These are phyloP conservation scores for Trichoderma lentiforme DNA, from an alignment of 2,329 filamentous ascomycete genomes.

Conservation along the genomic window DNA sequence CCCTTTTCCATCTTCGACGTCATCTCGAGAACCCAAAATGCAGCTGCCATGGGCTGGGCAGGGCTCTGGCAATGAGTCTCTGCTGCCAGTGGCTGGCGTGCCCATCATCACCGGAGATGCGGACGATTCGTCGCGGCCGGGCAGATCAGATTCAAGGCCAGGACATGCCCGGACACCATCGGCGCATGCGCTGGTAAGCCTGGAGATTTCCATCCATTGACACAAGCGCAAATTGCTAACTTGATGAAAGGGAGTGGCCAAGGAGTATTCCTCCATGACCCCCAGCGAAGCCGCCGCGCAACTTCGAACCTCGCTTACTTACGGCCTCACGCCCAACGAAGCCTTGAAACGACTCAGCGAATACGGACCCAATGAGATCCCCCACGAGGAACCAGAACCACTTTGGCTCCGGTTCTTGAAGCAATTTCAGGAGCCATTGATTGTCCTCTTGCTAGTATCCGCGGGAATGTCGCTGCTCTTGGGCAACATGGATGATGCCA, in stretches of 20 bases:
- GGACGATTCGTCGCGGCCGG: slow-evolving; percentile 26
- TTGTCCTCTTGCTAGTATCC: slow-evolving; percentile 84
- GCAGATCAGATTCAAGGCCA: slow-evolving; percentile 29
- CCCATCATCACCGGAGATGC: slow-evolving; percentile 33
- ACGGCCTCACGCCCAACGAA: slow-evolving; percentile 77
- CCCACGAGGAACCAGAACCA: slow-evolving; percentile 88
- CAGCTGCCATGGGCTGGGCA: slow-evolving; percentile 38
- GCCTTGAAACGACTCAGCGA: slow-evolving; percentile 75
- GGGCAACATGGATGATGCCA: slow-evolving; percentile 89
- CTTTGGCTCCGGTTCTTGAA: slow-evolving; percentile 93
- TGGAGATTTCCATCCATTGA: not conserved
- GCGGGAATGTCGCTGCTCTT: slow-evolving; percentile 85
- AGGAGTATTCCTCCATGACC: slow-evolving; percentile 65
- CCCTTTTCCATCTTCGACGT: slow-evolving; percentile 21
- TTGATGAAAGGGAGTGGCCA: slow-evolving; percentile 48
- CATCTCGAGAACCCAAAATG: slow-evolving; percentile 29
- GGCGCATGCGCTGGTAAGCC: slow-evolving; percentile 52
- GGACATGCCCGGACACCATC: slow-evolving; percentile 50
- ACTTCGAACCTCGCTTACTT: slow-evolving; percentile 75
- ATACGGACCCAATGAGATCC: slow-evolving; percentile 89
- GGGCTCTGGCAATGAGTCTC: slow-evolving; percentile 30
- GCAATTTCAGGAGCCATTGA: slow-evolving; percentile 95
- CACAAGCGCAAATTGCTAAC: slow-evolving; percentile 19
- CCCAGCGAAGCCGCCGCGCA: slow-evolving; percentile 72
- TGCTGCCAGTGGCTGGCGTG: slow-evolving; percentile 35